phyloP scores from a whole-genome alignment of 2,329 filamentous ascomycete genomes.

The Eutypa lata region DNA sequence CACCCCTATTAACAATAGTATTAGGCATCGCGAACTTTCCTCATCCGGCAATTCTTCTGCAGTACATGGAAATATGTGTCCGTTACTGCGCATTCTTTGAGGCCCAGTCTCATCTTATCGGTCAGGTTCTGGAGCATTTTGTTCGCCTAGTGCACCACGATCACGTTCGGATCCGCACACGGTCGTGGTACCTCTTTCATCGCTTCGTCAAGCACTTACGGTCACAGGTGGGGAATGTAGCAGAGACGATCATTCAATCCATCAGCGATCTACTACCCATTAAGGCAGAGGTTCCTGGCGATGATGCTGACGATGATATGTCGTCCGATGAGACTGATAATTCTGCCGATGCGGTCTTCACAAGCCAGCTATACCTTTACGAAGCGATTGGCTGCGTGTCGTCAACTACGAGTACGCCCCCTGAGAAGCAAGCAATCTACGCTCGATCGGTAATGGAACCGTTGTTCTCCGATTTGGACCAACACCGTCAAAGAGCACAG shows the following conservation, averaged over 20 bases:
- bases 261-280: constrained; percentile 86
- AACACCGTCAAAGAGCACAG: constrained; percentile 72
- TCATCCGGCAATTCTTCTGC: constrained; percentile 87
- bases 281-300: constrained; percentile 80
- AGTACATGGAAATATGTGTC: constrained; percentile 98
- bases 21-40: constrained; percentile 80
- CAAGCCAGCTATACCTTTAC: constrained; percentile 87
- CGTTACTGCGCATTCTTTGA: constrained; percentile 94
- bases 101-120: constrained; percentile 74
- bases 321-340: constrained; percentile 90
- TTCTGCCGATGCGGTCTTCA: constrained; percentile 87
- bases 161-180: constrained; percentile 79
- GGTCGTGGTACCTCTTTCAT: constrained; percentile 97
- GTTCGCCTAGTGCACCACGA: constrained; percentile 85
- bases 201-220: constrained; percentile 87
- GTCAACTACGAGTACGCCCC: constrained; percentile 71
- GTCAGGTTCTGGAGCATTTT: constrained; percentile 85
- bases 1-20: constrained; percentile 18
- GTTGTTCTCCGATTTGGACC: constrained; percentile 84
- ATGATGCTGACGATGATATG: constrained; percentile 83
- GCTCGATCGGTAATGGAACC: constrained; percentile 85
- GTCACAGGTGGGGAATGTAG: constrained; percentile 79
- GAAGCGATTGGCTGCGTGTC: constrained; percentile 93
- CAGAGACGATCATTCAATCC: constrained; percentile 86
- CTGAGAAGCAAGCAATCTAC: constrained; percentile 84